Evolutionary conservation across 768 basidiomycete genomes (phyloP).

Genomic region (Podaxis sp.): DNA sequence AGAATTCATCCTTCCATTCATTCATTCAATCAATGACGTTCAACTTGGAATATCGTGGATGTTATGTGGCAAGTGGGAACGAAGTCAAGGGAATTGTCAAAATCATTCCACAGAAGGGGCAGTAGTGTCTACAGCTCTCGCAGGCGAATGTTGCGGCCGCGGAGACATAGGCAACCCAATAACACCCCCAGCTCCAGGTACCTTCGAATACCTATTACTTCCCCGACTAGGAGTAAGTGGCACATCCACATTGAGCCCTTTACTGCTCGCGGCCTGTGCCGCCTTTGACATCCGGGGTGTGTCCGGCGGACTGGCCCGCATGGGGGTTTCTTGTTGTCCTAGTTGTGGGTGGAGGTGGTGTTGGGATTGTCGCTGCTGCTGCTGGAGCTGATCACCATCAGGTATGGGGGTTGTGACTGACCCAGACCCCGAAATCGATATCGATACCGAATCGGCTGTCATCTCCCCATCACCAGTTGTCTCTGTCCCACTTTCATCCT

Average conservation of each 20-base stretch:
- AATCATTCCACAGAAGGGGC: slow-evolving; percentile 19
- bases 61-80: not conserved
- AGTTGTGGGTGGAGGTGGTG: no score
- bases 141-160: slow-evolving; percentile 41
- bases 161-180: slow-evolving; percentile 59
- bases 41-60: not conserved
- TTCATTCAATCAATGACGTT: not conserved
- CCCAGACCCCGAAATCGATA: slow-evolving; percentile 23
- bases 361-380: slow-evolving; percentile 12
- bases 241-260: slow-evolving; percentile 66
- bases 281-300: slow-evolving; percentile 48
- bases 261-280: slow-evolving; percentile 55
- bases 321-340: slow-evolving; percentile 19
- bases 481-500: slow-evolving; percentile 75
- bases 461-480: slow-evolving; percentile 52
- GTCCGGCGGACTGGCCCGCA: slow-evolving; percentile 35
- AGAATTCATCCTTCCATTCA: not conserved
- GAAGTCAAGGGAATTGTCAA: slow-evolving; percentile 9
- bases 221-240: slow-evolving; percentile 43
- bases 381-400: slow-evolving; percentile 16
- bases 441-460: slow-evolving; percentile 36
- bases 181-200: slow-evolving; percentile 19
- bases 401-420: slow-evolving; percentile 29
- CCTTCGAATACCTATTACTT: slow-evolving; percentile 54
- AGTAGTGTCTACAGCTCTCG: slow-evolving; percentile 21